phyloP scores from a whole-genome alignment of 306 rosid species.

The Begonia fuchsioides region DNA sequence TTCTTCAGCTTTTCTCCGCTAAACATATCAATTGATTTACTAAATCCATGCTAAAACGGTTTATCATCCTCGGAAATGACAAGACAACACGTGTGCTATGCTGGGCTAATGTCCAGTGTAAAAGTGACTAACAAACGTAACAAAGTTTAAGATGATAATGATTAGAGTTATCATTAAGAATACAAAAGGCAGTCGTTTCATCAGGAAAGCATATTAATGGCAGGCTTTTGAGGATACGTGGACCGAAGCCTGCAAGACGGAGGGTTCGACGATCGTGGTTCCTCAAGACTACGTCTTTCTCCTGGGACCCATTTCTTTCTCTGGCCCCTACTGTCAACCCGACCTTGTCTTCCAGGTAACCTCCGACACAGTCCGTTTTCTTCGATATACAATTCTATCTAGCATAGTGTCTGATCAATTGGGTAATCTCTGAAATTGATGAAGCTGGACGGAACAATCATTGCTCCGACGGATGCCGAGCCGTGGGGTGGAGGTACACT shows the following conservation, averaged over 20 bases:
- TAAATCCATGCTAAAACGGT: too few species aligned
- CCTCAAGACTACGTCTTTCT: conserved; percentile 46
- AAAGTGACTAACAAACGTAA: too few species aligned
- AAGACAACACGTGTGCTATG: too few species aligned
- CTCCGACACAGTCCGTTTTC: too few species aligned
- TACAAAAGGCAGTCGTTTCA: not conserved
- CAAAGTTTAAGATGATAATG: conserved; percentile 8
- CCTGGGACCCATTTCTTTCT: conserved; percentile 88
- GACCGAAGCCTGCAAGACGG: conserved; percentile 75
- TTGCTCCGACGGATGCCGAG: conserved; percentile 59
- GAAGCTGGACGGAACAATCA: conserved; percentile 81
- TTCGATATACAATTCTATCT: too few species aligned
- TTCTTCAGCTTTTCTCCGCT: too few species aligned
- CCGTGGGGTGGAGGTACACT: conserved; percentile 64
- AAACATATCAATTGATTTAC: too few species aligned
- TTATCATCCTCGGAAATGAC: too few species aligned
- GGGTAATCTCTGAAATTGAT: not conserved
- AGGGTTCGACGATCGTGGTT: conserved; percentile 55
- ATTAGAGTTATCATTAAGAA: conserved; percentile 25
- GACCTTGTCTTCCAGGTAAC: conserved; percentile 81
- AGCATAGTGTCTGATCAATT: too few species aligned
- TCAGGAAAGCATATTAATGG: conserved; percentile 1
- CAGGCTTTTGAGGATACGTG: conserved; percentile 91
- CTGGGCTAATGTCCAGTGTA: too few species aligned
- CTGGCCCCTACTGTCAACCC: conserved; percentile 74